These are phyloP conservation scores for Cucumis sativus DNA, from an alignment of 306 rosid species.

Conservation along the genomic window Cucumber_9930_V3 NC_026656.2:2872501-2873000, in stretches of 20 bases:
- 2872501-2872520: constrained; percentile 14
- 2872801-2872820: background rate
- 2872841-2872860: constrained; percentile 2
- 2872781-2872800: constrained; percentile 60
- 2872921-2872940: background rate
- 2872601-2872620: constrained; percentile 16
- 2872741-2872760: constrained; percentile 69
- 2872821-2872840: constrained; percentile 10
- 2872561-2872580: constrained; percentile 16
- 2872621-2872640: background rate
- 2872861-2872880: background rate
- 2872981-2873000: background rate
- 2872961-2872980: background rate
- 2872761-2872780: constrained; percentile 13
- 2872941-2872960: background rate
- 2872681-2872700: constrained; percentile 33
- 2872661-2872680: constrained; percentile 19
- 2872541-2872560: background rate
- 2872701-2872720: constrained; percentile 16
- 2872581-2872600: constrained; percentile 21
- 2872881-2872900: background rate
- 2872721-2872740: constrained; percentile 27
- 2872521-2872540: constrained; percentile 22
- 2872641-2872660: background rate
- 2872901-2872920: background rate